Percentiles rank a stretch among this genome's conserved stretches.
Evolutionary conservation across 306 rosid species (phyloP).

Genomic region (Alnus rubra): DNA sequence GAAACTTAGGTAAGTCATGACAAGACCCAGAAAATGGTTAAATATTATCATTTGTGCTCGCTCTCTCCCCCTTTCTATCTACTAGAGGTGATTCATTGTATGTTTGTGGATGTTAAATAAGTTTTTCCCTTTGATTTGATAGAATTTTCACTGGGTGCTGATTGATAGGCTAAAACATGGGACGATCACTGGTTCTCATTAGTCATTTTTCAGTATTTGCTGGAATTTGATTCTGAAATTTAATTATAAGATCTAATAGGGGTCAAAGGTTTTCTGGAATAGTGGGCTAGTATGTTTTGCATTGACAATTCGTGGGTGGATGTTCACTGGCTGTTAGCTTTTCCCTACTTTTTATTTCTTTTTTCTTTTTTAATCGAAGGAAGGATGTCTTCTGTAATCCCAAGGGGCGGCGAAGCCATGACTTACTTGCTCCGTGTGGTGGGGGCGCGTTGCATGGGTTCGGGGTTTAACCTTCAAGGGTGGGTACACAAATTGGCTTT

Average conservation of each 20-base stretch:
- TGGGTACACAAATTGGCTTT: no score
- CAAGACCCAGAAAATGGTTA: not conserved
- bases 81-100: slow-evolving; percentile 5
- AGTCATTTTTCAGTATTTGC: not conserved
- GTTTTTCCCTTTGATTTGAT: slow-evolving; percentile 1
- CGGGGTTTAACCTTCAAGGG: no score
- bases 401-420: no score
- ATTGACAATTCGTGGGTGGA: not conserved
- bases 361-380: slow-evolving; percentile 11
- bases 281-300: not conserved
- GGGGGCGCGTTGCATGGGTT: no score
- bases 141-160: not conserved
- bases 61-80: slow-evolving; percentile 11
- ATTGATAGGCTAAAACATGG: not conserved
- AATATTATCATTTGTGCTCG: slow-evolving; percentile 1
- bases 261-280: not conserved
- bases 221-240: not conserved
- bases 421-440: no score
- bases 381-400: slow-evolving; percentile 1
- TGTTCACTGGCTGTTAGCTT: slow-evolving; percentile 16
- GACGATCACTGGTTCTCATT: not conserved
- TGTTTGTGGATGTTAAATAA: slow-evolving; percentile 6
- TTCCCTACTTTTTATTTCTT: slow-evolving; percentile 2
- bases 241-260: not conserved
- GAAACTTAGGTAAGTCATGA: not conserved